Evolutionary conservation across 352 stramenopile species (phyloP), one percentile per base, ranked within the genome.

Genomic region (Pythium phragmitis): DNA sequence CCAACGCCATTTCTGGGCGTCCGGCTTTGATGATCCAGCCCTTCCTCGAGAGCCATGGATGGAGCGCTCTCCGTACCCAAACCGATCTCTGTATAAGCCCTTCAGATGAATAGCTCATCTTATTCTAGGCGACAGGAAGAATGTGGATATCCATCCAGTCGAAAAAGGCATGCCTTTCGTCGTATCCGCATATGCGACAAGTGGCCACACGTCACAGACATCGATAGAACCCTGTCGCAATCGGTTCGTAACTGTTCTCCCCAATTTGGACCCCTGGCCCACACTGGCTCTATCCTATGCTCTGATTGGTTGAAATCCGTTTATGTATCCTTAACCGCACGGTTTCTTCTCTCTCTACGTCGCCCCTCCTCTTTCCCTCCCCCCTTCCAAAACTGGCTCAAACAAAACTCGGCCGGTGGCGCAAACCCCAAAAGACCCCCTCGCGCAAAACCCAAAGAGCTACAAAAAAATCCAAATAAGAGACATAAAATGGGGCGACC

Each of bases 151-250:
- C 26, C 26, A 3, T 30, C 26, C 26, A 30, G 26, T 30, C 26
- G 26, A 30, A 30, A 30, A 30, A 30, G 4, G 26, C 2, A 30
- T 30, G 26, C 26, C 26, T 30, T 30, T 30, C 26, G 26, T 5
- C 26, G 34, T 39, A 39, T 39, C 34, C 34, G 11, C 36, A 56
- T 49, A 37, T 64, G 57, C 37, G 56, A 62, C 56, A 21, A 51
- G 57, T 64, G 48, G 16, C 4, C 57, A 64, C 46, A 57, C 57
- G 46, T 57, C 46, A 55, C 46, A 64, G n/a, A 30, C 28, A 3
- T 16, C 16, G 55, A 63, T 68, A 16, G 43, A 63, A 68, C 62
- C 63, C 4, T 65, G 56, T 47, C 28, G 39, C 19, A 65, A 63
- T 41, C 43, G 49, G 63, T 65, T 70, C 63, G 39, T 64, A 64